These are phyloP conservation scores for Rhizophora mangle DNA, from an alignment of 345 rosid species.

Conservation along the genomic window DNA sequence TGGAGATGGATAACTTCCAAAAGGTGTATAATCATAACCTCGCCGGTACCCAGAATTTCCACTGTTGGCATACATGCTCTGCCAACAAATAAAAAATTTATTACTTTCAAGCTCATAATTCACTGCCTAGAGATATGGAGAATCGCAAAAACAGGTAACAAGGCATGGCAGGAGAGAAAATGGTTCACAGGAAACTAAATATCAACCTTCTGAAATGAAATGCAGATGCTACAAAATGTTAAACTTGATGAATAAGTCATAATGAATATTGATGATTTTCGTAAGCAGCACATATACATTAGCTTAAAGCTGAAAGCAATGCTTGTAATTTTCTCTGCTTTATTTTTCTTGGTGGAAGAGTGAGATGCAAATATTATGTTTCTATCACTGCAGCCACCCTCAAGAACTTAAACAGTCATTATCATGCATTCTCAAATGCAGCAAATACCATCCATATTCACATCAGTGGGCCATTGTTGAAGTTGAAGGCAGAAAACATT, in stretches of 20 bases:
- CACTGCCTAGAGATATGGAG: not conserved
- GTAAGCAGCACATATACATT: no score
- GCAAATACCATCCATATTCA: not conserved
- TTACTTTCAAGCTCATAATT: slow-evolving; percentile 4
- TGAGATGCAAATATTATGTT: not conserved
- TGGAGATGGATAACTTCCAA: slow-evolving; percentile 41
- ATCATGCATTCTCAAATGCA: not conserved
- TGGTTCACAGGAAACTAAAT: not conserved
- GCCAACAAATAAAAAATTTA: slow-evolving; percentile 24
- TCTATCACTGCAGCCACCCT: not conserved
- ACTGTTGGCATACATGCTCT: slow-evolving; percentile 39
- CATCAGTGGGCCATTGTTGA: no score
- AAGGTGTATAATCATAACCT: slow-evolving; percentile 42
- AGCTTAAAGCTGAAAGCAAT: no score
- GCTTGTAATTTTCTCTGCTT: no score
- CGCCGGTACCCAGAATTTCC: slow-evolving; percentile 41
- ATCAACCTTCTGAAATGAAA: not conserved
- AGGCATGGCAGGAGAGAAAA: not conserved
- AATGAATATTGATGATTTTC: no score
- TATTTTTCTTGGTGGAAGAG: no score
- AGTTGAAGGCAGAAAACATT: no score
- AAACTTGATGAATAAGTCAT: no score
- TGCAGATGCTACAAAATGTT: not conserved
- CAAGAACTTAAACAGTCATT: not conserved
- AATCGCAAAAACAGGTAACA: not conserved